Evolutionary conservation across 345 rosid genomes (phyloP).

Genomic region (Raphanus raphanistrum): DNA sequence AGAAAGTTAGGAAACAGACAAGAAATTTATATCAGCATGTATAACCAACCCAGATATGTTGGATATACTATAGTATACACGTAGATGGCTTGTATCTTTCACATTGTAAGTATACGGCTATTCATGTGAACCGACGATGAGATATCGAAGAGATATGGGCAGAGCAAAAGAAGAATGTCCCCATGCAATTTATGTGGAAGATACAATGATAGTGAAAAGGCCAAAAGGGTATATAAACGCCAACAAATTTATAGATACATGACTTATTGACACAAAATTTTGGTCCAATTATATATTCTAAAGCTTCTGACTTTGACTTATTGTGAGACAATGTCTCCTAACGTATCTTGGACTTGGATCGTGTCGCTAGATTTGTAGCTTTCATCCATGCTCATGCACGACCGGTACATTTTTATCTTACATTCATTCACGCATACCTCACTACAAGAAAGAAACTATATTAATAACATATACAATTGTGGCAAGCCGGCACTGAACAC

Average conservation of each 20-base stretch:
- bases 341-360: conserved; percentile 33
- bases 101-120: conserved; percentile 36
- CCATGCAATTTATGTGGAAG: conserved; percentile 31
- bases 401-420: conserved; percentile 9
- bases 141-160: conserved; percentile 35
- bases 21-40: conserved; percentile 7
- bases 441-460: neutral
- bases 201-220: conserved; percentile 20
- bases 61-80: conserved; percentile 2
- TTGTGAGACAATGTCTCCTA: conserved; percentile 35
- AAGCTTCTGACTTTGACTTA: conserved; percentile 30
- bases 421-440: conserved; percentile 21
- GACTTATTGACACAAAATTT: conserved; percentile 15
- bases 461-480: neutral
- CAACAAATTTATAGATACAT: conserved; percentile 1
- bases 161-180: conserved; percentile 25
- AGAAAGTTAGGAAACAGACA: conserved; percentile 4
- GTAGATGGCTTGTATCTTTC: conserved; percentile 1
- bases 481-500: conserved; percentile 15
- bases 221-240: conserved; percentile 4
- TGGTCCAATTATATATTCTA: conserved; percentile 1
- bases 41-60: conserved; percentile 18
- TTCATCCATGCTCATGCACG: conserved; percentile 43
- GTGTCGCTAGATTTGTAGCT: conserved; percentile 39
- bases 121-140: conserved; percentile 30